These are phyloP conservation scores for Alnus rubra DNA, from an alignment of 306 rosid genomes.

Conservation along the genomic window DNA sequence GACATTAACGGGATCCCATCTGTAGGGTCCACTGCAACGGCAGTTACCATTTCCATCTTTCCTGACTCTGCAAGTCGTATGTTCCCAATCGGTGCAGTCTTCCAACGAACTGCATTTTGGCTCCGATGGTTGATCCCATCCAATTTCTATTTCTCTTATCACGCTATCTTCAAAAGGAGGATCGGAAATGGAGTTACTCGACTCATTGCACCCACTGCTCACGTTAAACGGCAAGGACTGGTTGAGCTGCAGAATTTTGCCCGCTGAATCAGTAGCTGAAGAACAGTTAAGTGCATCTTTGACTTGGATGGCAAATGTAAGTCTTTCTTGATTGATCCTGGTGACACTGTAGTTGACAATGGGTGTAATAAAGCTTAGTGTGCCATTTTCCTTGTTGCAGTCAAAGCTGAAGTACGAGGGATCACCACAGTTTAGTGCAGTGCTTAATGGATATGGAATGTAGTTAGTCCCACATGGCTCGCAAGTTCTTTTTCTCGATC, in stretches of 20 bases:
- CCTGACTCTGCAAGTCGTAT: conserved; percentile 16
- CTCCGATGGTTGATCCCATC: conserved; percentile 3
- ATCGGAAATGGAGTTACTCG: neutral
- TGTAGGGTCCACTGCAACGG: neutral
- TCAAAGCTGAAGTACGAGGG: conserved; percentile 5
- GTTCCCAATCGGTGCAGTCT: conserved; percentile 8
- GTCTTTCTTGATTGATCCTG: neutral
- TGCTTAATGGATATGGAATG: conserved; percentile 33
- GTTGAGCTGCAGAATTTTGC: neutral
- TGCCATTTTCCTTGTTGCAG: neutral
- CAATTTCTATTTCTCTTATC: conserved; percentile 9
- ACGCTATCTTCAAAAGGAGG: neutral
- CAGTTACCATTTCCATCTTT: conserved; percentile 6
- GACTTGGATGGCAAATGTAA: conserved; percentile 6
- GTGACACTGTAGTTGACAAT: neutral
- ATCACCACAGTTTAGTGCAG: conserved; percentile 21
- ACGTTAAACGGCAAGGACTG: neutral
- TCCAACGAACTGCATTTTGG: conserved; percentile 9
- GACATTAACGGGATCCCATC: neutral
- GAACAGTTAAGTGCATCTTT: neutral
- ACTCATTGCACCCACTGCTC: neutral
- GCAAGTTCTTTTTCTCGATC: conserved; percentile 1
- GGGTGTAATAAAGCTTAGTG: neutral
- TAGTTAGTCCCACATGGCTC: conserved; percentile 15
- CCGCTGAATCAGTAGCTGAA: neutral